Conservation (phyloP, 2,329 filamentous ascomycete genomes). For the Microcyclospora tardicrescens region DNA sequence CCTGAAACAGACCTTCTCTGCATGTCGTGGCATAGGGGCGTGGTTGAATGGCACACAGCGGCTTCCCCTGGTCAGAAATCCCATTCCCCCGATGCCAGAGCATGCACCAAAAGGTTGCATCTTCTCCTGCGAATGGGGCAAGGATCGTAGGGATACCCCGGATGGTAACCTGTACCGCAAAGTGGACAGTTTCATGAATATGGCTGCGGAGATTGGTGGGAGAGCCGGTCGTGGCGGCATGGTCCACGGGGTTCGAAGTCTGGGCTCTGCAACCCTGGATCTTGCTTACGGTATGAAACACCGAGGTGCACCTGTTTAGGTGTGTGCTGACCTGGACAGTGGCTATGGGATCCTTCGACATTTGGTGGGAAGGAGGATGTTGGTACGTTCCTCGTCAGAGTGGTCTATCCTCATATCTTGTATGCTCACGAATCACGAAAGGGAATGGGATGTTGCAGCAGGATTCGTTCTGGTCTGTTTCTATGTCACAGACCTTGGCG, state of each 20-base stretch:
- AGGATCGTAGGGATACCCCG: slow-evolving; percentile 53
- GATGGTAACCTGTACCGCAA: slow-evolving; percentile 60
- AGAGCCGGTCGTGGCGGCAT: slow-evolving; percentile 57
- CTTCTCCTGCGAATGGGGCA: slow-evolving; percentile 69
- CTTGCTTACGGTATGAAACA: slow-evolving; percentile 46
- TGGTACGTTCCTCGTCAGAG: slow-evolving; percentile 10
- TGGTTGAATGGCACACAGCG: slow-evolving; percentile 53
- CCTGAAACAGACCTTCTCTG: slow-evolving; percentile 54
- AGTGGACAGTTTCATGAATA: slow-evolving; percentile 61
- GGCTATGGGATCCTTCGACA: slow-evolving; percentile 46
- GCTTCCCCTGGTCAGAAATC: slow-evolving; percentile 51
- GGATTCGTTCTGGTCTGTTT: slow-evolving; percentile 47
- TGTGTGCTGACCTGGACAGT: too few species aligned
- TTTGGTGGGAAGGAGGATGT: slow-evolving; percentile 66
- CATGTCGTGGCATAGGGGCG: slow-evolving; percentile 52
- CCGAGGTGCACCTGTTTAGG: too few species aligned
- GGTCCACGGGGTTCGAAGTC: slow-evolving; percentile 62
- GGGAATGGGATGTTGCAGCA: slow-evolving; percentile 67
- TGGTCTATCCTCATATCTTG: slow-evolving; percentile 3
- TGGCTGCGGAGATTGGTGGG: slow-evolving; percentile 54
- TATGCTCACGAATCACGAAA: slow-evolving; percentile 1
- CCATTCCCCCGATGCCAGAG: slow-evolving; percentile 48
- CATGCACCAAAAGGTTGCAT: slow-evolving; percentile 56
- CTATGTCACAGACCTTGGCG: too few species aligned
- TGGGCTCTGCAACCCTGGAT: slow-evolving; percentile 62